A percentile compares a stretch with the other conserved stretches of the same genome.
Evolutionary conservation across 192 early-diverging fungal species (phyloP).

Genomic region (Linnemannia hyalina): DNA sequence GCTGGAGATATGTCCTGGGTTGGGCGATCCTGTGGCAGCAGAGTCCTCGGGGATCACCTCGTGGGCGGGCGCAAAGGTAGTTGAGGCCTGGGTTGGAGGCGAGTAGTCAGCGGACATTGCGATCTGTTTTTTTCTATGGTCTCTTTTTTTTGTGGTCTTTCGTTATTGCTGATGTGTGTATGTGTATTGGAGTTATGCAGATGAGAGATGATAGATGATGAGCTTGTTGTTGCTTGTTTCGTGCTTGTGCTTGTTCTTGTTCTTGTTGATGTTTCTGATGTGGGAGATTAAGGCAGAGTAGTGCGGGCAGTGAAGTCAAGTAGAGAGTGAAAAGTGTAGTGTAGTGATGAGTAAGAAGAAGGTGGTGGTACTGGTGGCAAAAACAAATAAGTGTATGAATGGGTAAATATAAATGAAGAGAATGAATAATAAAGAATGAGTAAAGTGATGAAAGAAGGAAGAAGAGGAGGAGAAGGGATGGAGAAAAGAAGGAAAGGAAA

Average conservation of each 20-base stretch:
- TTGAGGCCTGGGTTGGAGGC: conserved; percentile 3
- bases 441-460: not conserved
- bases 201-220: not conserved
- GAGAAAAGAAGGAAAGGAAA: not conserved
- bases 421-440: not conserved
- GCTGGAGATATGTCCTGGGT: not conserved
- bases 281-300: not conserved
- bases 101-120: not conserved
- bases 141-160: conserved; percentile 20
- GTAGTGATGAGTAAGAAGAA: not conserved
- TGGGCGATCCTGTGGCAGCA: not conserved
- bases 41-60: conserved; percentile 4
- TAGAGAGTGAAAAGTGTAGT: not conserved
- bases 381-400: not conserved
- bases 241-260: not conserved
- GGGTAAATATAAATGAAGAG: not conserved
- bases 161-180: not conserved
- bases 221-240: not conserved
- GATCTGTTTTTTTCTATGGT: conserved; percentile 1
- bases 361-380: not conserved
- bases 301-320: not conserved
- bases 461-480: not conserved
- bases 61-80: conserved; percentile 24
- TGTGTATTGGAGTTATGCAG: not conserved
- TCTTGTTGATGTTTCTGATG: not conserved